Evolutionary conservation across 2,329 filamentous ascomycete genomes (phyloP).

Genomic region (Fusarium kyushuense): DNA sequence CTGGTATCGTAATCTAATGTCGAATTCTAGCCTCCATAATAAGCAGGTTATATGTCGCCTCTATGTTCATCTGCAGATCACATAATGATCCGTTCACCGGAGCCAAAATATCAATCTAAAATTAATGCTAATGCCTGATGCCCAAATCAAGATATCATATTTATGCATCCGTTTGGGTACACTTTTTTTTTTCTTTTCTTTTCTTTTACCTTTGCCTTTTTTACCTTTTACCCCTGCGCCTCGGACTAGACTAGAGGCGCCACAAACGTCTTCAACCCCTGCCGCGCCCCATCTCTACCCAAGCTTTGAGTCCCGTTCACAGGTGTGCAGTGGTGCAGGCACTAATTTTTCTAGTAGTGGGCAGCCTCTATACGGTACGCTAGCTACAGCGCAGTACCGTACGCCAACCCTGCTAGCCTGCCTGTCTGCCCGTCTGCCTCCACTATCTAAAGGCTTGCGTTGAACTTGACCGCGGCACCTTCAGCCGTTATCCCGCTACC

Average conservation of each 20-base stretch:
- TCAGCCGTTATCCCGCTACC: slow-evolving; percentile 37
- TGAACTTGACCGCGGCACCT: slow-evolving; percentile 37
- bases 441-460: slow-evolving; percentile 1
- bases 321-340: slow-evolving; percentile 1
- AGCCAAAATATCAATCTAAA: not conserved
- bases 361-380: slow-evolving; percentile 2
- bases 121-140: slow-evolving; percentile 14
- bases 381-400: slow-evolving; percentile 3
- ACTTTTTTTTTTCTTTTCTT: not conserved
- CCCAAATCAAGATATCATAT: slow-evolving; percentile 10
- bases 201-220: not conserved
- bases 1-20: not conserved
- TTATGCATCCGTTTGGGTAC: slow-evolving; percentile 21
- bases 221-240: slow-evolving; percentile 29
- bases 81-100: slow-evolving; percentile 38
- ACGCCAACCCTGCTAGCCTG: not conserved
- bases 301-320: slow-evolving; percentile 1
- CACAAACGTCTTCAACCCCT: slow-evolving; percentile 33
- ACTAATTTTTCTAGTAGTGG: not conserved
- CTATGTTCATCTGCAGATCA: slow-evolving; percentile 19
- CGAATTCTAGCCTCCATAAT: slow-evolving; percentile 4
- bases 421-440: not conserved
- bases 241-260: slow-evolving; percentile 10
- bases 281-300: slow-evolving; percentile 15
- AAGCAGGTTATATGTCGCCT: slow-evolving; percentile 10